Conservation (phyloP, 1,284 basidiomycete genomes). For the Ceratobasidium sp. region DNA sequence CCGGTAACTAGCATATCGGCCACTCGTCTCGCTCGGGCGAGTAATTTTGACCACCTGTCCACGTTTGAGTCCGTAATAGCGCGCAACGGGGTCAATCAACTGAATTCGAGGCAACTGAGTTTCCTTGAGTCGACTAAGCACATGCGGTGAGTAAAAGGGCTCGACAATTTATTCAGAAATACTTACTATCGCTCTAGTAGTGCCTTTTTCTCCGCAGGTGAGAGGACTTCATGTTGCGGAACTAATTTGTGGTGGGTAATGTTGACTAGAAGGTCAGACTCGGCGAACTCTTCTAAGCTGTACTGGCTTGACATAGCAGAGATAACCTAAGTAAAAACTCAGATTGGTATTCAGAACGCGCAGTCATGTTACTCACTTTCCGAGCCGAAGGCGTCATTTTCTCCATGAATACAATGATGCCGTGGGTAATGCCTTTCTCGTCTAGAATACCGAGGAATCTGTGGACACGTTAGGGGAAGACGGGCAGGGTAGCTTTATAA, state of each 20-base stretch:
- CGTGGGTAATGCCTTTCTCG: slow-evolving; percentile 87
- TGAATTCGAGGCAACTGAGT: slow-evolving; percentile 98
- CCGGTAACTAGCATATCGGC: slow-evolving; percentile 92
- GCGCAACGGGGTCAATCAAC: slow-evolving; percentile 93
- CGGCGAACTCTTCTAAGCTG: slow-evolving; percentile 95
- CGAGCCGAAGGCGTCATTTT: slow-evolving; percentile 97
- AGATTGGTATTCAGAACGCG: neutral
- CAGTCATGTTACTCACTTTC: slow-evolving; percentile 66
- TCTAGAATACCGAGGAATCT: slow-evolving; percentile 90
- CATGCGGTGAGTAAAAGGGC: slow-evolving; percentile 43
- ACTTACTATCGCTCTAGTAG: slow-evolving; percentile 94
- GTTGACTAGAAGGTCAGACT: slow-evolving; percentile 96
- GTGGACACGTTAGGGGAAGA: slow-evolving; percentile 32
- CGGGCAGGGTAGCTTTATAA: slow-evolving; percentile 46
- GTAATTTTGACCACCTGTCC: slow-evolving; percentile 99
- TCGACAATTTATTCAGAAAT: neutral
- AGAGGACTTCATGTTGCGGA: slow-evolving; percentile 91
- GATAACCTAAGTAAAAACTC: slow-evolving; percentile 71
- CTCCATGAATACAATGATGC: slow-evolving; percentile 95
- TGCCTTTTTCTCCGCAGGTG: slow-evolving; percentile 85
- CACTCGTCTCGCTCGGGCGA: slow-evolving; percentile 94
- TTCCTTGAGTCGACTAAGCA: slow-evolving; percentile 89
- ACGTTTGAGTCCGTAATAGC: slow-evolving; percentile 94
- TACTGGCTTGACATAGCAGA: slow-evolving; percentile 87
- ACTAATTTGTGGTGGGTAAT: slow-evolving; percentile 97